Percentiles rank a stretch among this genome's conserved stretches.
Conservation (phyloP, 257 asterid genomes). For the Hygrophila difformis region DNA sequence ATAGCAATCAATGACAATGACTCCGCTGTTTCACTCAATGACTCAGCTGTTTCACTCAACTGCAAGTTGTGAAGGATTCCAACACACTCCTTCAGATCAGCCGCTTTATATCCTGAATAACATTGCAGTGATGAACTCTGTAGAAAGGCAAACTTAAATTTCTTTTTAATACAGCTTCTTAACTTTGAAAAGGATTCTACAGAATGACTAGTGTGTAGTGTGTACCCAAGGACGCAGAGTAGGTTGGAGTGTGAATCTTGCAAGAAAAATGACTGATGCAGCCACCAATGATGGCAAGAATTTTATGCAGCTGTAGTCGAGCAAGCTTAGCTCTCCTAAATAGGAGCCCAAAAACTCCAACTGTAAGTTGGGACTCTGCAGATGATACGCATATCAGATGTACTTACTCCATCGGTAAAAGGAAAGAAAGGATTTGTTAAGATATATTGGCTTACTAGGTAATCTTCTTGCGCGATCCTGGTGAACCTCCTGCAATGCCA, state of each 20-base stretch:
- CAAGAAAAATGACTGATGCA: slow-evolving; percentile 58
- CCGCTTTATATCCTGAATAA: slow-evolving; percentile 49
- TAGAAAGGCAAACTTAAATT: not conserved
- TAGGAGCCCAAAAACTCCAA: slow-evolving; percentile 75
- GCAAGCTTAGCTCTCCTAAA: slow-evolving; percentile 63
- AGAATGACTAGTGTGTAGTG: not conserved
- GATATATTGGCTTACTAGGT: slow-evolving; percentile 23
- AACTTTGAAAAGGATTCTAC: not conserved
- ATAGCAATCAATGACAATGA: slow-evolving; percentile 45
- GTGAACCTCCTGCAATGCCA: slow-evolving; percentile 39
- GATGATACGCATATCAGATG: not conserved
- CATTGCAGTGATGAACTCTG: slow-evolving; percentile 28
- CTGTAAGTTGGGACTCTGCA: slow-evolving; percentile 38
- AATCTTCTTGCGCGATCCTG: slow-evolving; percentile 44
- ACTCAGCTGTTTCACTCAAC: slow-evolving; percentile 41
- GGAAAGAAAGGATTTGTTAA: too few relatives aligned
- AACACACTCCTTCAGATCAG: slow-evolving; percentile 62
- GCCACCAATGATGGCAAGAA: slow-evolving; percentile 79
- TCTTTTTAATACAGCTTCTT: too few relatives aligned
- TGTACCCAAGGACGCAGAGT: slow-evolving; percentile 62
- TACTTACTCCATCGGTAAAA: not conserved
- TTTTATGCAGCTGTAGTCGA: slow-evolving; percentile 63
- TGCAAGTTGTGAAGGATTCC: slow-evolving; percentile 56
- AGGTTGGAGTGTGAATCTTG: slow-evolving; percentile 59
- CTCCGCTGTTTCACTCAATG: slow-evolving; percentile 44